Base-by-base conservation (phyloP, 208 protist genomes). In the Balamuthia mandrillaris region DNA sequence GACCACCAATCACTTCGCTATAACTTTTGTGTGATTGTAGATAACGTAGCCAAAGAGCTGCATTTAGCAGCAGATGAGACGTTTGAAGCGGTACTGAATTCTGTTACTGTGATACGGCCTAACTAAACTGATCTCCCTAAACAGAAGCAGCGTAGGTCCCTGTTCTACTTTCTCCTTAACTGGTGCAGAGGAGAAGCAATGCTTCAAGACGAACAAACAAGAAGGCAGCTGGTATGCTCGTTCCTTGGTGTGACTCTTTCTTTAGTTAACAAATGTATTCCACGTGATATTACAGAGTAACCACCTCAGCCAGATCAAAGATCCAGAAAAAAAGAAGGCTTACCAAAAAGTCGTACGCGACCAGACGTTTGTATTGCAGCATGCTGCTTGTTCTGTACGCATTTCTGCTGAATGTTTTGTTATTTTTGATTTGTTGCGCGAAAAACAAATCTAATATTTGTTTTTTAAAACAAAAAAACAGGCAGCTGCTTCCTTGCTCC, bases 141-240 rank as follows among this genome's bases (percentile, higher is more conserved):
- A n/a, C n/a, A 56, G 49, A 24, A 18, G 45, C 70, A 79, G 70
- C 70, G 70, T 1, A 79, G 58, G 70, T 33, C 33, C 33, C 70
- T 79, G 7, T 79, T 79, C 49, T 27, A 79, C 33, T 79, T 79
- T 29, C 70, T 79, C n/a, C 49, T 79, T 9, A 79, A 79, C 29
- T 79, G 70, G 70, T 79, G 70, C 24, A 24, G 70, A 6, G 70
- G 70, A 4, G 70, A 79, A 37, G 70, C 70, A 24, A 79, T 79
- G 70, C 70, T 79, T 6, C 70, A 79, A 31, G 70, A 79, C 45
- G 70, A 79, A 37, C 70, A 79, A 47, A 79, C 70, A 16, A 79
- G 39, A 47, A 24, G 70, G 1, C 70, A 79, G 49, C 70, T 79
- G n/a, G 49, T 56, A 56, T n/a, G 49, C 49, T n/a, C n/a, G n/a